Evolutionary conservation across 2,329 filamentous ascomycete species (phyloP).

Genomic region (Hypomyces rosellus): DNA sequence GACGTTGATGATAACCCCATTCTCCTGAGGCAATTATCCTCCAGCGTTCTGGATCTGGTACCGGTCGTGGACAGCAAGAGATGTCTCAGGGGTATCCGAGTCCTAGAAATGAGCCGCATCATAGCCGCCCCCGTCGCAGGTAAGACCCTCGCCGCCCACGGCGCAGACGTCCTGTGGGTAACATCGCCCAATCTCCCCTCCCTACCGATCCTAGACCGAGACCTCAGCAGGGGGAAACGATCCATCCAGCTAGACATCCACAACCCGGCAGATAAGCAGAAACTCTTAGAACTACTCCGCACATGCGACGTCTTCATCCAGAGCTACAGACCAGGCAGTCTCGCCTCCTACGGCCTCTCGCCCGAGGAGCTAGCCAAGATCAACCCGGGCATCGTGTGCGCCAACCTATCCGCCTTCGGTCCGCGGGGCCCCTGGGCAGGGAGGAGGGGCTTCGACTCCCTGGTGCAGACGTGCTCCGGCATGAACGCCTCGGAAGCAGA

Average conservation of each 20-base stretch:
- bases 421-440: constrained; percentile 34
- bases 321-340: constrained; percentile 55
- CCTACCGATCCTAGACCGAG: constrained; percentile 59
- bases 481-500: constrained; percentile 51
- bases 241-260: constrained; percentile 56
- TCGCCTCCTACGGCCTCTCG: constrained; percentile 35
- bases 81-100: constrained; percentile 54
- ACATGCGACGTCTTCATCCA: constrained; percentile 58
- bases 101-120: constrained; percentile 65
- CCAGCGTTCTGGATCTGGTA: constrained; percentile 5
- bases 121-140: constrained; percentile 66
- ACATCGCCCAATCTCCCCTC: constrained; percentile 58
- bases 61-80: neutral
- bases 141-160: constrained; percentile 62
- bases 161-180: constrained; percentile 64
- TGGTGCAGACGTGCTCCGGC: constrained; percentile 45
- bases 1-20: constrained; percentile 42
- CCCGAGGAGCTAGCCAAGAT: constrained; percentile 28
- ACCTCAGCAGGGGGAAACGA: constrained; percentile 62
- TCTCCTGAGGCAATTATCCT: constrained; percentile 28
- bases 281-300: constrained; percentile 49
- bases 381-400: constrained; percentile 41
- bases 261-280: constrained; percentile 37
- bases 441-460: constrained; percentile 48
- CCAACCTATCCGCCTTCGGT: constrained; percentile 49